These are phyloP conservation scores for Colletotrichum sp. DNA, from an alignment of 2,329 filamentous ascomycete species.

Conservation along the genomic window DNA sequence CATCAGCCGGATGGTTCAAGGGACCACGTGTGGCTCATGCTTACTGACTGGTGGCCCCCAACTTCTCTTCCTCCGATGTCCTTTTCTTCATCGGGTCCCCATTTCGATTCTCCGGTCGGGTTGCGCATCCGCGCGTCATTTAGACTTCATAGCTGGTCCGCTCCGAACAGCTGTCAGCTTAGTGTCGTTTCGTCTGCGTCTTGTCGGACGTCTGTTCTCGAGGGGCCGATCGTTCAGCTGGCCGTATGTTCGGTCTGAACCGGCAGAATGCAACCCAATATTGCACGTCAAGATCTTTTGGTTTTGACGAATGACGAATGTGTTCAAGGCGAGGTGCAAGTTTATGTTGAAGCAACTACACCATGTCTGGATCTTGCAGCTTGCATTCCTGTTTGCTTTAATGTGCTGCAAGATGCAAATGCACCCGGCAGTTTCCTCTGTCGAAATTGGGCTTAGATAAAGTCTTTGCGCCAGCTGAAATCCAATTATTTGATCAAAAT, in stretches of 20 bases:
- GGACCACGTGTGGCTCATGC: slow-evolving; percentile 7
- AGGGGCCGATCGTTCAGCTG: background rate
- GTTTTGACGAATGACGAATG: background rate
- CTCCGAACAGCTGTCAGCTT: slow-evolving; percentile 8
- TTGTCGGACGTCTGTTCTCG: slow-evolving; percentile 16
- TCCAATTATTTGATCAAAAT: background rate
- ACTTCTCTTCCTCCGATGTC: background rate
- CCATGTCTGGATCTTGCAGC: background rate
- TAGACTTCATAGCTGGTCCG: background rate
- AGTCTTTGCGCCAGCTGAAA: background rate
- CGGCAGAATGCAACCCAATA: background rate
- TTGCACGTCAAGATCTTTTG: background rate
- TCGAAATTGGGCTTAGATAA: background rate
- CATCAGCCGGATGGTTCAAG: background rate
- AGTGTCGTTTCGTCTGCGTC: slow-evolving; percentile 10
- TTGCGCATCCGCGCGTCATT: background rate
- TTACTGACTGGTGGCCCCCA: background rate
- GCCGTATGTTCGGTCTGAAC: background rate
- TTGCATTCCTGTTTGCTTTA: background rate
- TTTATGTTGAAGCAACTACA: background rate
- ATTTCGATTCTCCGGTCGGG: background rate
- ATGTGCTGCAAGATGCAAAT: background rate
- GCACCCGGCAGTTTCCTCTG: background rate
- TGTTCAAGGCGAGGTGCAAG: background rate
- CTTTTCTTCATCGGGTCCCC: background rate